Base-by-base conservation (phyloP, 805 yeast genomes). In the Hanseniaspora meyeri region DNA sequence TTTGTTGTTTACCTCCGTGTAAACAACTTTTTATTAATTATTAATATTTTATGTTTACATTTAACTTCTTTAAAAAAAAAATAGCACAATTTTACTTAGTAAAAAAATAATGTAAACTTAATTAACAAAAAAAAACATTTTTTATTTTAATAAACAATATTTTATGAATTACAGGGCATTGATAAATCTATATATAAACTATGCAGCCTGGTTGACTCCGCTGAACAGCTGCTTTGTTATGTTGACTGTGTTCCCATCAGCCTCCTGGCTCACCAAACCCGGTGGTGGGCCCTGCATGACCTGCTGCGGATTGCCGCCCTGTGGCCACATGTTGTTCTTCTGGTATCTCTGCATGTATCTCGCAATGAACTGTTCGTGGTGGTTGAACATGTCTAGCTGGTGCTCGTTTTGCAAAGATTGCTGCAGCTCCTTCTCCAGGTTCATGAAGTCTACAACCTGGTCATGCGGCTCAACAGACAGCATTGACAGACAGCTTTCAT, bases 211-310 rank as follows among this genome's bases (percentile, higher is more conserved):
- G 62, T 72, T 79, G 66, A 84, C 86, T 32, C 95, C 95, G 62
- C 83, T 83, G 82, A 89, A 83, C 65, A 89, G 74, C 68, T 88
- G 96, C 58, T 81, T 87, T 63, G 89, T 75, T 64, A 89, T 75
- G 65, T 88, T 95, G 43, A 88, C 82, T 59, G 90, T 83, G 50
- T 85, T 62, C 57, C 47, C 58, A 59, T 37, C 46, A 24, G 6
- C 46, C 19, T 55, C 58, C 16, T 59, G 61, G 11, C 47, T 51
- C 17, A 56, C 54, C 37, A 60, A 58, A 17, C 59, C 60, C 46
- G 61, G 61, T 51, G 61, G 60, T 39, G 65, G 62, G 16, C 66
- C 65, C 32, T 59, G 59, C 37, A 58, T 62, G 42, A 43, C 64
- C 46, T 40, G 62, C 53, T 29, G 60, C 34, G 36, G 43, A 59